phyloP scores from a whole-genome alignment of 306 rosid species.

The Acacia confusa region DNA sequence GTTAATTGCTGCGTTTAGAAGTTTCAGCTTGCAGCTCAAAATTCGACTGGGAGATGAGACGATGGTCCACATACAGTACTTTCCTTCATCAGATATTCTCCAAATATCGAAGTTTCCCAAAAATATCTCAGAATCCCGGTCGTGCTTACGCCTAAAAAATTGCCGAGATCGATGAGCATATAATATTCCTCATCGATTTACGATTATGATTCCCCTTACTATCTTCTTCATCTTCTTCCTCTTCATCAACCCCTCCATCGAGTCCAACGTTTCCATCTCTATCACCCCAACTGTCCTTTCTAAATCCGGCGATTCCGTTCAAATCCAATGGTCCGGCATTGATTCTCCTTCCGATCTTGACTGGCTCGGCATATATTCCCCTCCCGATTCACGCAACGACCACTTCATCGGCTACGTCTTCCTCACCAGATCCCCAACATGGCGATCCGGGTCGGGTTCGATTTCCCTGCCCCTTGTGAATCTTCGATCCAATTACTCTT shows the following conservation, averaged over 20 bases:
- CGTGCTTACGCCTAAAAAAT: background rate
- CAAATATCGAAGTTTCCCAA: background rate
- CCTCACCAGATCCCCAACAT: conserved; percentile 56
- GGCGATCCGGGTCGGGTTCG: conserved; percentile 73
- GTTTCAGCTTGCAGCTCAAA: background rate
- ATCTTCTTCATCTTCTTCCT: background rate
- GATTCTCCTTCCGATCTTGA: conserved; percentile 69
- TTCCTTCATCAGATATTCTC: background rate
- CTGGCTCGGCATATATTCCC: conserved; percentile 83
- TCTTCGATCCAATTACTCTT: conserved; percentile 80
- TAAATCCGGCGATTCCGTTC: conserved; percentile 59
- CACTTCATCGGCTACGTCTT: conserved; percentile 77
- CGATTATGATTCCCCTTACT: background rate
- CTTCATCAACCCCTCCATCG: conserved; percentile 25
- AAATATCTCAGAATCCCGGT: background rate
- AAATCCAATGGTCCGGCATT: conserved; percentile 67
- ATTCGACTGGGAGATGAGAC: background rate
- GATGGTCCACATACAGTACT: too few species aligned
- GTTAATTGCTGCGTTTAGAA: background rate
- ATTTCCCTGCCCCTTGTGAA: conserved; percentile 58
- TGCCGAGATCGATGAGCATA: background rate
- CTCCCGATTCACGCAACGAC: conserved; percentile 56
- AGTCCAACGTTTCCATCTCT: conserved; percentile 47
- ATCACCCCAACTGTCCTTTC: conserved; percentile 46
- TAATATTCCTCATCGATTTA: background rate